Percentiles rank a stretch among this genome's conserved stretches.
Conservation (phyloP, 75 land plant genomes). For the Picea glauca region DNA sequence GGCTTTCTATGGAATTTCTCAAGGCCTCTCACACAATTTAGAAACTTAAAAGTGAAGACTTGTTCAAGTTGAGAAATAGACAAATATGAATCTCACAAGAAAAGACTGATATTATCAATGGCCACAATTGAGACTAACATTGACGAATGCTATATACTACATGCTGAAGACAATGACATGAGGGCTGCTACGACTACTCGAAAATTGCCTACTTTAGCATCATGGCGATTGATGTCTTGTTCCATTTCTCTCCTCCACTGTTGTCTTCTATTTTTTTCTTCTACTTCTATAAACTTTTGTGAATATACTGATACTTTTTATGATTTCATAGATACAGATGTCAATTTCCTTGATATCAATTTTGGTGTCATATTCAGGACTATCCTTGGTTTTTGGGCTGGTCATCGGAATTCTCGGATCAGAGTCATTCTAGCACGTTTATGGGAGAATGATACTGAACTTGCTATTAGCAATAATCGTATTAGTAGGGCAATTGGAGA, state of each 20-base stretch:
- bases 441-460: constrained; percentile 93
- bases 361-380: constrained; percentile 43
- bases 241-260: too few species aligned
- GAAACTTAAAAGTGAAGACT: not conserved
- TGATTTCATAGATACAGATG: not conserved
- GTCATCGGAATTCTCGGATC: constrained; percentile 71
- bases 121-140: not conserved
- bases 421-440: constrained; percentile 78
- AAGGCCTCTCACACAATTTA: not conserved
- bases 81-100: not conserved
- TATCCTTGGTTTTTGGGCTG: constrained; percentile 91
- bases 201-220: too few species aligned
- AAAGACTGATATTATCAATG: not conserved
- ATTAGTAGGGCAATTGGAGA: constrained; percentile 76
- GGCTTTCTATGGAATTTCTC: not conserved
- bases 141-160: not conserved
- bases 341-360: constrained; percentile 12
- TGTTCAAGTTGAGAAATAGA: not conserved
- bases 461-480: constrained; percentile 67
- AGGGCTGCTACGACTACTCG: too few species aligned
- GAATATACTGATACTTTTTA: not conserved
- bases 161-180: not conserved
- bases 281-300: not conserved
- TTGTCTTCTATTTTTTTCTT: not conserved
- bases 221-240: not conserved